These are phyloP conservation scores for Penicillium mononematosum DNA, from an alignment of 495 filamentous ascomycete genomes.

Conservation along the genomic window DNA sequence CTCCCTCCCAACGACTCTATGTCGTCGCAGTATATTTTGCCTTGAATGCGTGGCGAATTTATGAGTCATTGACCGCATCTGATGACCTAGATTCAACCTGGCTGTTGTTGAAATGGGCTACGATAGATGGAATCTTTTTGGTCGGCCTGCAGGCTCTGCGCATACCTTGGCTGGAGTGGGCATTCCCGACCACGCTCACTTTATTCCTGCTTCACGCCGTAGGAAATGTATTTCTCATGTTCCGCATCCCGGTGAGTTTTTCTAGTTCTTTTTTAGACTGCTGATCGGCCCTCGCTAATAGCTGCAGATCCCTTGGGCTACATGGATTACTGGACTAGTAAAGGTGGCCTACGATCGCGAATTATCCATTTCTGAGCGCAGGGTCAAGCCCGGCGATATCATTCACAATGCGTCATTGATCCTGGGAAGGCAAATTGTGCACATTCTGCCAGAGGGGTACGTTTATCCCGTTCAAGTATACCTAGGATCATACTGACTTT, in stretches of 20 bases:
- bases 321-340: conserved; percentile 64
- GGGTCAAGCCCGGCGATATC: conserved; percentile 81
- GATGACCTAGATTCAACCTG: conserved; percentile 78
- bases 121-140: conserved; percentile 77
- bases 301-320: conserved; percentile 58
- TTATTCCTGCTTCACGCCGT: conserved; percentile 67
- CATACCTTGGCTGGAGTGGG: conserved; percentile 96
- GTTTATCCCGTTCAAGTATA: conserved; percentile 18
- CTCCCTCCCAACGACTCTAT: conserved; percentile 84
- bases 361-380: conserved; percentile 81
- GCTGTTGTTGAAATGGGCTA: conserved; percentile 90
- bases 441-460: conserved; percentile 93
- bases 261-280: neutral
- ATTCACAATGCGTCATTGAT: conserved; percentile 90
- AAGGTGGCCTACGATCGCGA: conserved; percentile 87
- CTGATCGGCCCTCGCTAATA: conserved; percentile 21
- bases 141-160: conserved; percentile 79
- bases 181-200: conserved; percentile 62
- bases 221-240: conserved; percentile 84
- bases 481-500: conserved; percentile 24
- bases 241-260: conserved; percentile 71
- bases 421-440: conserved; percentile 90
- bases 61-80: conserved; percentile 75
- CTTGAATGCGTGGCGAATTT: conserved; percentile 75
- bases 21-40: conserved; percentile 70